These are phyloP conservation scores for Ogataea trehaloabstinens DNA, from an alignment of 805 yeast genomes.

Conservation along the genomic window DNA sequence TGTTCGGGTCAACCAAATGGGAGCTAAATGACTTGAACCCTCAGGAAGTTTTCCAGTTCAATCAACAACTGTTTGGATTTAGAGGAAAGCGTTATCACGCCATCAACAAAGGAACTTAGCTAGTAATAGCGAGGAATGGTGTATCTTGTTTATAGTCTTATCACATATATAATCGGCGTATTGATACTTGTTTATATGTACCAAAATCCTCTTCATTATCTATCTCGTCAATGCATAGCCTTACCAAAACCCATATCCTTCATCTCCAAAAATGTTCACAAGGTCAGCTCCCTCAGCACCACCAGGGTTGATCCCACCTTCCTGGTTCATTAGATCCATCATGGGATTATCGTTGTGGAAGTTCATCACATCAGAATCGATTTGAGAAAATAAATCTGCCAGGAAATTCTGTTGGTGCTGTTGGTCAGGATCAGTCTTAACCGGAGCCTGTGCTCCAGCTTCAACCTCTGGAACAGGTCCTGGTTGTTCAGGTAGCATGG, in stretches of 20 bases:
- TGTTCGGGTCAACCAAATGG: slow-evolving; percentile 87
- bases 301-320: slow-evolving; percentile 2
- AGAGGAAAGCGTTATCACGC: slow-evolving; percentile 98
- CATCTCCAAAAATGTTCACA: slow-evolving; percentile 22
- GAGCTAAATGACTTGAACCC: slow-evolving; percentile 91
- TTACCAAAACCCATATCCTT: slow-evolving; percentile 31
- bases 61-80: slow-evolving; percentile 84
- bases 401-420: slow-evolving; percentile 26
- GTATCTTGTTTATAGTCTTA: slow-evolving; percentile 5
- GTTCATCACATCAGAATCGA: slow-evolving; percentile 32
- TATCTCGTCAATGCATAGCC: neutral
- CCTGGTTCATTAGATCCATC: slow-evolving; percentile 11
- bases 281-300: slow-evolving; percentile 8
- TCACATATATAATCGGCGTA: neutral
- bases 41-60: slow-evolving; percentile 89
- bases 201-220: neutral
- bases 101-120: slow-evolving; percentile 32
- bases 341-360: slow-evolving; percentile 16
- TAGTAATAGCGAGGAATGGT: neutral
- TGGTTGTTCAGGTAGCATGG: neutral
- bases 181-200: neutral
- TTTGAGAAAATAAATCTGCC: slow-evolving; percentile 30
- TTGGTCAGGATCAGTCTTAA: neutral
- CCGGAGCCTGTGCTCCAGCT: neutral
- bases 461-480: neutral